Base-by-base conservation (phyloP, 2,329 filamentous ascomycete genomes). In the Sporothrix mexicana region DNA sequence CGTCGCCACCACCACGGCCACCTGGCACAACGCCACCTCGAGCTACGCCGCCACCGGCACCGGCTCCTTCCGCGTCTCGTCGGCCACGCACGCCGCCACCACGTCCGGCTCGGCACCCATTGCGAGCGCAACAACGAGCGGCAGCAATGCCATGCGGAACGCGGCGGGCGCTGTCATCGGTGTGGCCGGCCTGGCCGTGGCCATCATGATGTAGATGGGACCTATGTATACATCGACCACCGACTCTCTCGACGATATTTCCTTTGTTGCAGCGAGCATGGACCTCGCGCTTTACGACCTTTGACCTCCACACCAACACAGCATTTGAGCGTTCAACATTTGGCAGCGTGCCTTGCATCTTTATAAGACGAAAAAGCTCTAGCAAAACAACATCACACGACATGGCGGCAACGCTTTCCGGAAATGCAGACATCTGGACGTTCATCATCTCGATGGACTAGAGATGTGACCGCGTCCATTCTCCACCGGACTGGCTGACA, bases 101-200 rank as follows among this genome's bases (percentile, higher is more conserved):
- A 78, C 80, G 55, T 78, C 82, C n/a, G 79, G 72, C 69, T 74
- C 79, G 25, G 77, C 80, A 30, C 76, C 78, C 45, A 78, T 81
- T 62, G 78, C 82, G n/a, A 79, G 80, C 55, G 78, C 80, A 64
- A 81, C 82, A 73, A 78, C 78, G 70, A 84, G 80, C 77, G 85
- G 83, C 74, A 86, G 80, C n/a, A 78, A 80, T 62, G 77, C 87
- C 13, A 84, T 87, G 53, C 85, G 83, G n/a, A 86, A 84, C 69
- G 77, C 87, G 62, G 83, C 83, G 59, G 87, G 85, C 70, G 83
- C 87, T 76, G 78, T 84, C 47, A 86, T 85, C 70, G 83, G 88
- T 77, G 77, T 70, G 2, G 74, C 70, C 15, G 69, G 69, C 45
- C 41, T 74, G 67, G 74, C 86, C n/a, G 82, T 82, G 64, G 84